Conservation (phyloP, 1,139 yeast genomes). For the Tardiomyces digboiensis region DNA sequence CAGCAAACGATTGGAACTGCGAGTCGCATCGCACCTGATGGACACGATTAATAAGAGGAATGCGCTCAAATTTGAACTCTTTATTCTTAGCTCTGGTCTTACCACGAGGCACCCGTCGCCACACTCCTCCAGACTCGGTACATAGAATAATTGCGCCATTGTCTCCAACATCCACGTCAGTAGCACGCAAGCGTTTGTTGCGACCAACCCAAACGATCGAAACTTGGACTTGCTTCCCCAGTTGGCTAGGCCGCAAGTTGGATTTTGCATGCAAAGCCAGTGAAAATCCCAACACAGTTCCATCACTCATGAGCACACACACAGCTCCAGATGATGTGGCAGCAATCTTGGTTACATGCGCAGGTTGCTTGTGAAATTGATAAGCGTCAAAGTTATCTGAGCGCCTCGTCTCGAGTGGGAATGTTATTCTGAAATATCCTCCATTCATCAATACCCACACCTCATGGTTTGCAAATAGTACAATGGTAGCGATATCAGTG, state of each 20-base stretch:
- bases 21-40: conserved; percentile 58
- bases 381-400: background rate
- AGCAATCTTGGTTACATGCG: conserved; percentile 13
- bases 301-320: conserved; percentile 21
- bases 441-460: conserved; percentile 55
- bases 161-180: conserved; percentile 56
- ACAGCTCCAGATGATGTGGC: conserved; percentile 18
- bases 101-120: conserved; percentile 28
- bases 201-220: conserved; percentile 27
- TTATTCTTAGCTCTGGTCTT: conserved; percentile 12
- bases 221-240: conserved; percentile 3
- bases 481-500: conserved; percentile 62
- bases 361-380: background rate
- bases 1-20: conserved; percentile 56
- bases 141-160: conserved; percentile 66
- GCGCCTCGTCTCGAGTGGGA: conserved; percentile 9
- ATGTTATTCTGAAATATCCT: conserved; percentile 42
- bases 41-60: conserved; percentile 45
- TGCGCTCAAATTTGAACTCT: conserved; percentile 43
- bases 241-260: conserved; percentile 5
- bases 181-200: conserved; percentile 20
- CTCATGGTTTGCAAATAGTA: conserved; percentile 49
- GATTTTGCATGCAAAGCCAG: conserved; percentile 7
- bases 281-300: conserved; percentile 23
- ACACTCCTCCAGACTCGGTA: conserved; percentile 61